Percentiles rank a stretch among this genome's conserved stretches.
These are phyloP conservation scores for Blastocladiella emersonii DNA, from an alignment of 371 early-diverging fungal species.

Conservation along the genomic window DNA sequence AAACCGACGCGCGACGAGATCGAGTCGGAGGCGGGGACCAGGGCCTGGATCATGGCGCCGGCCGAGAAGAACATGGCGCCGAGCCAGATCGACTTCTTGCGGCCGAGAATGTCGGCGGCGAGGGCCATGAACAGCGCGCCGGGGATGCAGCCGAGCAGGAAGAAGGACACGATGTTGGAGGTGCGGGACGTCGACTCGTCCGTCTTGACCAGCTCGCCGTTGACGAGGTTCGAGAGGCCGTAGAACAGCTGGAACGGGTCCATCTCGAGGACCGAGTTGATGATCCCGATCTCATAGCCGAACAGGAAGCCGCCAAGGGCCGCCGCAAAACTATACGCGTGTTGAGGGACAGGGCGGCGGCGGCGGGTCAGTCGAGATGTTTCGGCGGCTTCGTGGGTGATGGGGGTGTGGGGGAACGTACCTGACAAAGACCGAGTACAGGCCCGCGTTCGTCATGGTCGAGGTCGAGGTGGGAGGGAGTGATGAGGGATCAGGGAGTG, in stretches of 20 bases:
- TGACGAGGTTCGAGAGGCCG: background rate
- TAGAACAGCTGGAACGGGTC: constrained; percentile 7
- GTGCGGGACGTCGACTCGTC: background rate
- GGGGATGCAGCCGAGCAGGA: constrained; percentile 7
- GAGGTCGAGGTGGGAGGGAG: too few relatives aligned
- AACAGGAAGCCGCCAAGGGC: constrained; percentile 23
- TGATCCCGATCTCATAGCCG: constrained; percentile 33
- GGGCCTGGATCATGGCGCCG: constrained; percentile 59
- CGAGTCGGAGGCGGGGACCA: background rate
- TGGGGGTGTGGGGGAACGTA: too few relatives aligned
- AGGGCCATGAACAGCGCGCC: constrained; percentile 7
- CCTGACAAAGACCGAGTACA: too few relatives aligned
- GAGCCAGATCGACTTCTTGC: constrained; percentile 55
- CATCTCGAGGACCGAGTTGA: constrained; percentile 11
- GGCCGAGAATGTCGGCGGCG: constrained; percentile 54
- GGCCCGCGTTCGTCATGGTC: too few relatives aligned
- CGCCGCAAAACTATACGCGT: too few relatives aligned
- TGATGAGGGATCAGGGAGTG: too few relatives aligned
- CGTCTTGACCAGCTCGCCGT: background rate
- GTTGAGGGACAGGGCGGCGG: too few relatives aligned
- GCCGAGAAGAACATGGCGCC: constrained; percentile 53
- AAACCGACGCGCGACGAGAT: constrained; percentile 27
- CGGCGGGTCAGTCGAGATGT: too few relatives aligned
- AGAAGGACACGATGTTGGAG: constrained; percentile 4
- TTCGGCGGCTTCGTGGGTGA: too few relatives aligned